Evolutionary conservation across 2,329 filamentous ascomycete genomes (phyloP).

Genomic region (Colletotrichum sp.): DNA sequence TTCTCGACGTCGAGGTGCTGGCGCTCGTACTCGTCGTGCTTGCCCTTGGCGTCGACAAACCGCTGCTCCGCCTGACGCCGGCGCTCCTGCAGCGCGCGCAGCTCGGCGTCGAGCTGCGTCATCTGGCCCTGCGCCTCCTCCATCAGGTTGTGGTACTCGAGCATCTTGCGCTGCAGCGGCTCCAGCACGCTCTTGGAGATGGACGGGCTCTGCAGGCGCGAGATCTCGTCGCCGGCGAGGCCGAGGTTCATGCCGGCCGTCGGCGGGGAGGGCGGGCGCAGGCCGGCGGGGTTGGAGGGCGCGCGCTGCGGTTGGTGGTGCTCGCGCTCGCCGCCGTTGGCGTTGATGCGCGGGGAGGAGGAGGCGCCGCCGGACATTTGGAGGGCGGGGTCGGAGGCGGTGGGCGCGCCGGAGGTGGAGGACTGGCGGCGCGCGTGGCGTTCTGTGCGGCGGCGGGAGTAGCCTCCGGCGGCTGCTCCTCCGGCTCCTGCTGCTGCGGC

Average conservation of each 20-base stretch:
- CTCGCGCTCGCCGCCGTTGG: not conserved
- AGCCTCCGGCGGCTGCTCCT: not conserved
- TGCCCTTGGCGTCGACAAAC: conserved; percentile 45
- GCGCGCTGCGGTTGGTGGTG: not conserved
- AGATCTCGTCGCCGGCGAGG: conserved; percentile 32
- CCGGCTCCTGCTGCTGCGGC: not conserved
- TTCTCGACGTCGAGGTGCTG: conserved; percentile 47
- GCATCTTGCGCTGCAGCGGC: conserved; percentile 49
- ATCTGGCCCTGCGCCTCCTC: conserved; percentile 45
- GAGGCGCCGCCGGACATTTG: conserved; percentile 4
- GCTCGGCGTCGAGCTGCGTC: conserved; percentile 47
- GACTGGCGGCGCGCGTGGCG: conserved; percentile 21
- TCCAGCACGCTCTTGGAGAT: conserved; percentile 48
- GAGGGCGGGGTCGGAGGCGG: not conserved
- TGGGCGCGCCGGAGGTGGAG: not conserved
- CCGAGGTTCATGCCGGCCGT: not conserved
- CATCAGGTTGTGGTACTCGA: conserved; percentile 48
- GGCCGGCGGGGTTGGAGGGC: not conserved
- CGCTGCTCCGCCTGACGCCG: conserved; percentile 44
- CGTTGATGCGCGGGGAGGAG: not conserved
- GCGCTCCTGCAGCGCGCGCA: conserved; percentile 44
- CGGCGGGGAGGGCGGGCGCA: not conserved
- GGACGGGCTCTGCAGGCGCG: conserved; percentile 49
- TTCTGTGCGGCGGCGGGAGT: conserved; percentile 17
- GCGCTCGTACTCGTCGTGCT: conserved; percentile 49